A percentile compares a stretch with the other conserved stretches of the same genome.
These are phyloP conservation scores for Thuja plicata DNA, from an alignment of 83 land plant genomes.

Conservation along the genomic window DNA sequence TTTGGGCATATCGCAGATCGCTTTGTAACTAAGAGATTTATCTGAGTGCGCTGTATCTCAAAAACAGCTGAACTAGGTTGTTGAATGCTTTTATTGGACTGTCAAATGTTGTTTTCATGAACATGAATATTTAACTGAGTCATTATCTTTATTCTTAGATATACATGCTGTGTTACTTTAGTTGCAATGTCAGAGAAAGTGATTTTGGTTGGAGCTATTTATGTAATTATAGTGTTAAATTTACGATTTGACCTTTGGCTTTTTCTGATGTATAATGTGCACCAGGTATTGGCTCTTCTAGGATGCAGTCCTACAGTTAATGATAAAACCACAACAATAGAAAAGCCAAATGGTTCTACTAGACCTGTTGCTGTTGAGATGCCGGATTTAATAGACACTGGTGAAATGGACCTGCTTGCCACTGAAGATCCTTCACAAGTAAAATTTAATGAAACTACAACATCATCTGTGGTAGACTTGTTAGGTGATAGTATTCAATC, in stretches of 20 bases:
- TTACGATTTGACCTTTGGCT: too few relatives aligned
- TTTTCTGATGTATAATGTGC: not conserved
- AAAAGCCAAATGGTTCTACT: slow-evolving; percentile 15
- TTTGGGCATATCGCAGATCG: not conserved
- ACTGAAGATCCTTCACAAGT: slow-evolving; percentile 10
- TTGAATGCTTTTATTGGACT: not conserved
- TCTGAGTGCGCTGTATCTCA: not conserved
- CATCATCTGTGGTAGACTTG: slow-evolving; percentile 36
- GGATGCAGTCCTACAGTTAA: slow-evolving; percentile 28
- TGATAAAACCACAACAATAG: slow-evolving; percentile 3
- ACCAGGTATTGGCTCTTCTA: slow-evolving; percentile 57
- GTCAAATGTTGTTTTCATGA: too few relatives aligned
- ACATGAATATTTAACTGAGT: not conserved
- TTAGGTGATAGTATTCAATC: slow-evolving; percentile 28
- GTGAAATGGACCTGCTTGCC: slow-evolving; percentile 28
- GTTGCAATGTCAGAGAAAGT: not conserved
- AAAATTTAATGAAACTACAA: slow-evolving; percentile 12
- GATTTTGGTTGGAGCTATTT: not conserved
- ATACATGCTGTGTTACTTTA: not conserved
- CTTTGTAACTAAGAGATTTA: not conserved
- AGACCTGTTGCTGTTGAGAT: slow-evolving; percentile 26
- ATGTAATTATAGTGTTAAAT: not conserved
- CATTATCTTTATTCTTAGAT: not conserved
- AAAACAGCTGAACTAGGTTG: not conserved
- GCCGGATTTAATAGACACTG: slow-evolving; percentile 70